phyloP scores from a whole-genome alignment of 139 green algal species.

The Chlamydomonas schloesseri region DNA sequence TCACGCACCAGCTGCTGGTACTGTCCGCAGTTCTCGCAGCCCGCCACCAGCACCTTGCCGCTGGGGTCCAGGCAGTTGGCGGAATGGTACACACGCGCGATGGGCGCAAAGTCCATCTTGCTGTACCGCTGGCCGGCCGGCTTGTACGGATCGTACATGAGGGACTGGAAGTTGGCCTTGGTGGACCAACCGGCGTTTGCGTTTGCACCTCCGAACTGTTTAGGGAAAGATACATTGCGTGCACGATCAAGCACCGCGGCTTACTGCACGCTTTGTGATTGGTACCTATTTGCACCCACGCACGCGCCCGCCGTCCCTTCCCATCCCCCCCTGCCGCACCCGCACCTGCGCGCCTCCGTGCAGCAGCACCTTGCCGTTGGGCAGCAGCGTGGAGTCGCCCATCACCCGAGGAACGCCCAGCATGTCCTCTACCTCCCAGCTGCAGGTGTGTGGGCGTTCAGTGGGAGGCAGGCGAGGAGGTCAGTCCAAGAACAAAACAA shows the following conservation, averaged over 20 bases:
- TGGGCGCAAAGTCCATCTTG: background rate
- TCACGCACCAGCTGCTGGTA: background rate
- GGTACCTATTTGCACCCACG: no score
- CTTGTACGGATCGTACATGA: slow-evolving; percentile 10
- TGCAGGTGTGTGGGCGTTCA: no score
- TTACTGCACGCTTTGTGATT: no score
- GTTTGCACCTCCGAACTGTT: background rate
- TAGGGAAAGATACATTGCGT: background rate
- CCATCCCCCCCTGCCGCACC: no score
- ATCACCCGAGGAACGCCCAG: slow-evolving; percentile 8
- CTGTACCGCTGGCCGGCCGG: background rate
- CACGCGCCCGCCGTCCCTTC: no score
- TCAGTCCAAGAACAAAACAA: no score
- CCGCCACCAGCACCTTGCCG: background rate
- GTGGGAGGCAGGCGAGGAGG: no score
- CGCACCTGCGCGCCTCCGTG: background rate
- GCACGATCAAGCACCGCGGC: no score
- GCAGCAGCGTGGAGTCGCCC: slow-evolving; percentile 1
- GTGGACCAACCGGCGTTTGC: background rate
- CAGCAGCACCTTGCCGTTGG: slow-evolving; percentile 9
- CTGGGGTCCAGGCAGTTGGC: slow-evolving; percentile 7
- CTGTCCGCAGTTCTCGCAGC: background rate
- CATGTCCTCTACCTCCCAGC: slow-evolving; percentile 1
- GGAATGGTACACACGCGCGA: slow-evolving; percentile 5
- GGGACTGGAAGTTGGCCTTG: background rate